Base-by-base conservation (phyloP, 208 protist genomes). In the Leishmania tarentolae region DNA sequence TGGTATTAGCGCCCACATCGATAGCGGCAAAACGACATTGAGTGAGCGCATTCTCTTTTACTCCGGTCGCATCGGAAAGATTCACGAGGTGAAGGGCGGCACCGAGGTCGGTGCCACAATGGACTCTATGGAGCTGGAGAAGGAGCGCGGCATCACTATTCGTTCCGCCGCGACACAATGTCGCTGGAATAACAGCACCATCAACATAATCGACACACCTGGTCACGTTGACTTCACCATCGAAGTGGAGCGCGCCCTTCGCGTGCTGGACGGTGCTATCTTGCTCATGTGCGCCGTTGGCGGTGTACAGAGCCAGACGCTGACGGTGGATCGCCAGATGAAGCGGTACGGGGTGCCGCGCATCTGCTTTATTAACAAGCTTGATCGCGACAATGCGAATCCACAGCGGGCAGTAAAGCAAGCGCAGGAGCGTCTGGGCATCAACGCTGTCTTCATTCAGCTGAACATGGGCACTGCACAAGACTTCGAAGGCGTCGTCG, bases 141-240 rank as follows among this genome's bases (percentile, higher is more conserved):
- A 99, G 77, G 99, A 99, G 92, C 99, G 99, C 78, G 99, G 98
- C 65, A 99, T 99, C 85, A 99, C 99, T 61, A 99, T 99, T 87
- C 95, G 99, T 83, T 99, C 96, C 35, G 99, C 99, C 21, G 99
- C 99, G 44, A 99, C 99, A 47, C 98, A 99, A 87, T 98, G 92
- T 76, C 83, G 85, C 35, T 99, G 99, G 99, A 93, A 94, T 40
- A 97, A 98, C 61, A 86, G 88, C 79, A 92, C 97, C 75, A 99
- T 99, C 83, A 99, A 99, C 88, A 97, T 99, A 75, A 99, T 99
- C 83, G 99, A 99, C 92, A 99, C 99, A 31, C 99, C 99, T 50
- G 99, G 98, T 61, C 99, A 99, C 92, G 99, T 99, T 19, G 99
- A 99, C 93, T 99, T 99, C 91, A 99, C 99, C 61, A 99, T 99